phyloP scores from a whole-genome alignment of 108 stramenopile species.

The Craspedostauros australis region DNA sequence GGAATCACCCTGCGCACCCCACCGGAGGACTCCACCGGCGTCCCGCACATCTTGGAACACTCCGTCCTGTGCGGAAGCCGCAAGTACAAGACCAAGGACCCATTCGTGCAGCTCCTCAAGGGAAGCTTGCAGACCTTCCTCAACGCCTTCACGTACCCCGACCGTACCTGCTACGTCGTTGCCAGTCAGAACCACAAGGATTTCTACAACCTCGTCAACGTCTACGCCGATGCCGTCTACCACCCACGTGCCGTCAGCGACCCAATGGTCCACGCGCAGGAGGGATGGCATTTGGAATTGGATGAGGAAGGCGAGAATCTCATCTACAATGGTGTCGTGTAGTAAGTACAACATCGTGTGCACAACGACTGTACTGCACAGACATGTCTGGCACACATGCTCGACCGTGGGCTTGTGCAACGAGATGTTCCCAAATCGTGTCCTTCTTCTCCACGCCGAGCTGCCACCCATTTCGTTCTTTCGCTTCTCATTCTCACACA shows the following conservation, averaged over 20 bases:
- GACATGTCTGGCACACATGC: no score
- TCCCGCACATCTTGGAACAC: slow-evolving; percentile 99
- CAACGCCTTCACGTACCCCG: slow-evolving; percentile 99
- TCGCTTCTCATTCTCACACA: no score
- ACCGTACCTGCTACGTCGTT: slow-evolving; percentile 98
- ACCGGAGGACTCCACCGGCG: slow-evolving; percentile 91
- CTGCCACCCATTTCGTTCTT: no score
- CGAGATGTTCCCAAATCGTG: no score
- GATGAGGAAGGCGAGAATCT: slow-evolving; percentile 81
- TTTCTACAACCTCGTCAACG: slow-evolving; percentile 98
- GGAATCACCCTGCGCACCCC: slow-evolving; percentile 99
- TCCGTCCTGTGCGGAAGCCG: slow-evolving; percentile 94
- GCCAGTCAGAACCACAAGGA: slow-evolving; percentile 95
- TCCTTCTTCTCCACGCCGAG: no score
- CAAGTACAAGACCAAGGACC: slow-evolving; percentile 96
- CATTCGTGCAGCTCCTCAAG: slow-evolving; percentile 96
- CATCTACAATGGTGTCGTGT: slow-evolving; percentile 98
- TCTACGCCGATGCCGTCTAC: slow-evolving; percentile 96
- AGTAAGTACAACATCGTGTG: no score
- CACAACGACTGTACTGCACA: no score
- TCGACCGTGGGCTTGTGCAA: no score
- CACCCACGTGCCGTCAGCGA: slow-evolving; percentile 87
- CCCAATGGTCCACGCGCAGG: slow-evolving; percentile 91
- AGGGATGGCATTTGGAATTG: slow-evolving; percentile 98
- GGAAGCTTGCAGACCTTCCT: slow-evolving; percentile 95